A percentile compares a stretch with the other conserved stretches of the same genome.
Conservation (phyloP, 2,329 filamentous ascomycete species). For the Pseudocercospora fuligena region DNA sequence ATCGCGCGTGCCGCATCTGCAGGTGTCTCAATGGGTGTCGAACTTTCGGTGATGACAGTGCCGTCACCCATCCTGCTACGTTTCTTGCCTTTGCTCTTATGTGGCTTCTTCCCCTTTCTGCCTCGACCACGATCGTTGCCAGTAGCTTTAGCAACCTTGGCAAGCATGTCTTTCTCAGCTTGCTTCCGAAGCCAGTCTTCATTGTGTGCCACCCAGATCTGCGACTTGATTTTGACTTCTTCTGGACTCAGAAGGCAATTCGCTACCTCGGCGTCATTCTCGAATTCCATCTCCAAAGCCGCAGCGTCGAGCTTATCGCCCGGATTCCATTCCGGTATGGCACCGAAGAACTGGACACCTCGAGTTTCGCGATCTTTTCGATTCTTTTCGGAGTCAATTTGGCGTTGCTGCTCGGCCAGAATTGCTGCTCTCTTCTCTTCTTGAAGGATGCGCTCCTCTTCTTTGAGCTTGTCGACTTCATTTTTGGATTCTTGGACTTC, state of each 20-base stretch:
- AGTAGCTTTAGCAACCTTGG: slow-evolving; percentile 64
- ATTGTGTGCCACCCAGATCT: slow-evolving; percentile 93
- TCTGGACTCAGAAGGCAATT: slow-evolving; percentile 75
- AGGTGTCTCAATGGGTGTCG: slow-evolving; percentile 48
- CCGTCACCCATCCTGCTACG: slow-evolving; percentile 49
- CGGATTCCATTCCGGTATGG: slow-evolving; percentile 42
- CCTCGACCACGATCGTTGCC: slow-evolving; percentile 37
- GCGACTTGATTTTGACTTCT: slow-evolving; percentile 82
- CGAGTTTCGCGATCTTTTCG: slow-evolving; percentile 55
- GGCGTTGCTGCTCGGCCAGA: slow-evolving; percentile 37
- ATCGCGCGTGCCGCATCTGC: slow-evolving; percentile 53
- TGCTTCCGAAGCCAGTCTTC: slow-evolving; percentile 89
- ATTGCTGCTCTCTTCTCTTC: slow-evolving; percentile 32
- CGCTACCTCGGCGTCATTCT: slow-evolving; percentile 83
- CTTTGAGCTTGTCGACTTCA: slow-evolving; percentile 64
- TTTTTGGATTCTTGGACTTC: slow-evolving; percentile 37
- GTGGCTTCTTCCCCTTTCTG: slow-evolving; percentile 40
- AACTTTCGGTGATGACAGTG: slow-evolving; percentile 48
- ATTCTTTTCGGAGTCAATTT: slow-evolving; percentile 51
- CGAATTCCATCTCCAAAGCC: slow-evolving; percentile 70
- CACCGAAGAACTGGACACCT: slow-evolving; percentile 67
- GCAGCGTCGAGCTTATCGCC: slow-evolving; percentile 34
- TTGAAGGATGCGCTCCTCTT: slow-evolving; percentile 25
- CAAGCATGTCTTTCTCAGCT: slow-evolving; percentile 79
- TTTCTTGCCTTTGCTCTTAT: slow-evolving; percentile 50